Evolutionary conservation across 1,284 basidiomycete genomes (phyloP), one percentile per base, ranked within the genome.

Genomic region (Trametes pubescens): DNA sequence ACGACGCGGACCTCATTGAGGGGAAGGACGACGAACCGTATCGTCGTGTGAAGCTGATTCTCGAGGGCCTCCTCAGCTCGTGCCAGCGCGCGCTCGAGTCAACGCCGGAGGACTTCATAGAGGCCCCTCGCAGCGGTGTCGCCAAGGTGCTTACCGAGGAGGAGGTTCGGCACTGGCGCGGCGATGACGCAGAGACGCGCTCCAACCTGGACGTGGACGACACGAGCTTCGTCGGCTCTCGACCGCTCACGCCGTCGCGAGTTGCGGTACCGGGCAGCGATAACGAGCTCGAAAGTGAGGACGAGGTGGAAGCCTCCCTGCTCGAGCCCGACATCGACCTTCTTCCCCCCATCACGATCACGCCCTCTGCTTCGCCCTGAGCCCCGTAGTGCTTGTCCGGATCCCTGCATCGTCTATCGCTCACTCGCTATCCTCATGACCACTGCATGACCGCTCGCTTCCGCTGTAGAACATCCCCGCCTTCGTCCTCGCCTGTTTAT

Each of bases 61-160:
- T 95, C 18, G 91, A 91, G 9, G 80, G 78, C 51, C 83, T 95
- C 34, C 76, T 91, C 14, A 83, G 86, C 37, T 80, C 83, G 4
- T 88, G 86, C 6, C 82, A 80, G 62, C 81, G 78, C 22, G 91
- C 91, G 0, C 82, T 93, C n/a, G 85, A 86, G 68, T 78, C 78
- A 34, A 84, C 80, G 44, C 78, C 83, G 0, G 78, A 80, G 47
- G 87, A 90, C 69, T 84, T 87, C 62, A 74, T 75, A 4, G 79
- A 80, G 32, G 74, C 73, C 40, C 70, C 56, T 13, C 34, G 70
- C n/a, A 81, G 78, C 62, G 78, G 80, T 16, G 78, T 78, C 3
- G 80, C 89, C 32, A 91, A 90, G 73, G 90, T 92, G n/a, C 79
- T 92, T 21, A 87, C 82, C 59, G 86, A 87, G 35, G 87, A 90